Conservation (phyloP, 2,329 filamentous ascomycete genomes). For the Talaromyces sp. region DNA sequence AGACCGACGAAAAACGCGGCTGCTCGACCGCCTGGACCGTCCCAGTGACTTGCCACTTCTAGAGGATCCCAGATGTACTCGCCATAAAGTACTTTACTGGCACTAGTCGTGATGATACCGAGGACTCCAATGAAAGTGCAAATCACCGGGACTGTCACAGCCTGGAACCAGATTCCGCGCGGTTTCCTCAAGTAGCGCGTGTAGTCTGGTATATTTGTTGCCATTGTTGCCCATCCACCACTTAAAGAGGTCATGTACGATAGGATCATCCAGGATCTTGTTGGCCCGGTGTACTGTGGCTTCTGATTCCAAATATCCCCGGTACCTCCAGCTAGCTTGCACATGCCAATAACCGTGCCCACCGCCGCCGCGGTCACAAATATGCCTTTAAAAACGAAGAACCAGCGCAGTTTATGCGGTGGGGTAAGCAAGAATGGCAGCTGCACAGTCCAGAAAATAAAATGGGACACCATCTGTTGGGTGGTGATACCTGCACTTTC, state of each 20-base stretch:
- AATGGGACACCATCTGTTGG: conserved; percentile 34
- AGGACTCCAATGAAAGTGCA: conserved; percentile 21
- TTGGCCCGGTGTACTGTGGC: conserved; percentile 39
- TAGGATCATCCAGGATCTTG: conserved; percentile 39
- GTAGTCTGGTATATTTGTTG: conserved; percentile 17
- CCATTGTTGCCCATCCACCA: conserved; percentile 13
- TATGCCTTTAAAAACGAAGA: conserved; percentile 26
- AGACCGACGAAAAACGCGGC: conserved; percentile 26
- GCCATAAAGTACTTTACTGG: conserved; percentile 21
- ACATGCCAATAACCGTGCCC: conserved; percentile 54
- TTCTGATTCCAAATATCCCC: conserved; percentile 42
- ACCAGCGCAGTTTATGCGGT: conserved; percentile 25
- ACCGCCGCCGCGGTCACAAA: conserved; percentile 51
- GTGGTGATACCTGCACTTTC: conserved; percentile 35
- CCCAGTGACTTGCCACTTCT: conserved; percentile 22
- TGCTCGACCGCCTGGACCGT: conserved; percentile 19
- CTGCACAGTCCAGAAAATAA: conserved; percentile 36
- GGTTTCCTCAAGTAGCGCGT: conserved; percentile 14
- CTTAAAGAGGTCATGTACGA: conserved; percentile 3
- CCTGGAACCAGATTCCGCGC: conserved; percentile 11
- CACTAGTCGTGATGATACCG: conserved; percentile 42
- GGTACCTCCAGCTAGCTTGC: conserved; percentile 47
- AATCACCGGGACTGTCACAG: conserved; percentile 7
- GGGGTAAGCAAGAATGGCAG: conserved; percentile 33
- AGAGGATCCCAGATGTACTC: conserved; percentile 24